Conservation (phyloP, 257 asterid genomes). For the Avicennia marina region DNA sequence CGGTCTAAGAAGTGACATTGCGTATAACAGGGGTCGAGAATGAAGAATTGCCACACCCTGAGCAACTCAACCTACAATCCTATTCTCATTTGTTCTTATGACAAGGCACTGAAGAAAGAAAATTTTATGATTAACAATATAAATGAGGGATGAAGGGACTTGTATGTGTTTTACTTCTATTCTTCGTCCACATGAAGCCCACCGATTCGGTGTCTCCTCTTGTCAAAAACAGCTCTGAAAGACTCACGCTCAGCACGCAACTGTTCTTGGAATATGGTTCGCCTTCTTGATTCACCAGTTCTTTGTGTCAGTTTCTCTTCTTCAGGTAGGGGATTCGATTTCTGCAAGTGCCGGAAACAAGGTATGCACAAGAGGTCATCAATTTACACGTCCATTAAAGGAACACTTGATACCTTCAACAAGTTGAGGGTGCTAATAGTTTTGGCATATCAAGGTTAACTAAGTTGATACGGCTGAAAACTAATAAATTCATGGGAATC, state of each 20-base stretch:
- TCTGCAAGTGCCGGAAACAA: slow-evolving; percentile 42
- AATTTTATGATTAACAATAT: too few relatives aligned
- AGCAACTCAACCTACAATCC: not conserved
- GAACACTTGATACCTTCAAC: not conserved
- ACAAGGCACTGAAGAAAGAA: not conserved
- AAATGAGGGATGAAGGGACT: too few relatives aligned
- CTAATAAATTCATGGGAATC: not conserved
- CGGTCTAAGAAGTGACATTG: too few relatives aligned
- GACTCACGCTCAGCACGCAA: slow-evolving; percentile 87
- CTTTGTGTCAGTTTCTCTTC: slow-evolving; percentile 48
- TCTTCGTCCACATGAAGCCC: slow-evolving; percentile 47
- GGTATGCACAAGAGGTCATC: not conserved
- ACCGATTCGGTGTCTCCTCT: slow-evolving; percentile 56
- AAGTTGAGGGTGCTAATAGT: not conserved
- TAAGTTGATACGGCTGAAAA: not conserved
- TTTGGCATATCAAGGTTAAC: not conserved
- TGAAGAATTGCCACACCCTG: too few relatives aligned
- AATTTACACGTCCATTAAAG: not conserved
- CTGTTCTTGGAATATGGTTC: slow-evolving; percentile 57
- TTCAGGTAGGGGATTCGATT: slow-evolving; percentile 67
- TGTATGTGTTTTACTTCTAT: slow-evolving; percentile 1
- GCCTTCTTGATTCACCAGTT: slow-evolving; percentile 42
- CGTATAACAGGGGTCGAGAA: too few relatives aligned
- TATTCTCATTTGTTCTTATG: not conserved
- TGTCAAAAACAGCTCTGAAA: slow-evolving; percentile 79